A percentile compares a stretch with the other conserved stretches of the same genome.
Evolutionary conservation across 495 filamentous ascomycete genomes (phyloP).

Genomic region (Penicillium tannophilum): DNA sequence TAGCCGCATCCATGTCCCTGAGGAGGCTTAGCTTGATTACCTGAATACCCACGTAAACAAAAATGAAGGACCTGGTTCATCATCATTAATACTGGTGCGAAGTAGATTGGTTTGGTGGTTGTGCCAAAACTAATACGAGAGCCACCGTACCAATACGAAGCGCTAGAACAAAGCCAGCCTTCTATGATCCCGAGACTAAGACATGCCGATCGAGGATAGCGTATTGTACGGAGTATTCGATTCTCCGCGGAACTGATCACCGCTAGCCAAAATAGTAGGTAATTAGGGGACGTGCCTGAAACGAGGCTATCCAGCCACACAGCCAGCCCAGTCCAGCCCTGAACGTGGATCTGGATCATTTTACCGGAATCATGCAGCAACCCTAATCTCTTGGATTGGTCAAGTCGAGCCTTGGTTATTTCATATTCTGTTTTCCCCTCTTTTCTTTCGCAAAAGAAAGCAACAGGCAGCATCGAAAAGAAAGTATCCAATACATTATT

Average conservation of each 20-base stretch:
- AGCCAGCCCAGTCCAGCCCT: not conserved
- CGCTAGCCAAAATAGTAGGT: not conserved
- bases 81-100: too few relatives aligned
- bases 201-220: not conserved
- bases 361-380: not conserved
- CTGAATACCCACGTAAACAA: too few relatives aligned
- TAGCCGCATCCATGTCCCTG: conserved; percentile 23
- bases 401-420: not conserved
- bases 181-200: not conserved
- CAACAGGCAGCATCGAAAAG: too few relatives aligned
- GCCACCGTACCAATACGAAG: not conserved
- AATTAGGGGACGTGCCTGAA: not conserved
- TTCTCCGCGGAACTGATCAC: not conserved
- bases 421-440: not conserved
- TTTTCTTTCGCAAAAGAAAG: not conserved
- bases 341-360: not conserved
- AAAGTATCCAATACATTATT: not conserved
- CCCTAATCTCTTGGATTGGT: not conserved
- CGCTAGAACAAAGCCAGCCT: not conserved
- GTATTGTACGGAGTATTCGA: not conserved
- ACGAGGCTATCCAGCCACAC: conserved; percentile 1
- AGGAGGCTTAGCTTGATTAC: not conserved
- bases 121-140: not conserved
- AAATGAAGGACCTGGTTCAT: too few relatives aligned
- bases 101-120: too few relatives aligned